Evolutionary conservation across 2,329 filamentous ascomycete genomes (phyloP).

Genomic region (Microsporum canis): DNA sequence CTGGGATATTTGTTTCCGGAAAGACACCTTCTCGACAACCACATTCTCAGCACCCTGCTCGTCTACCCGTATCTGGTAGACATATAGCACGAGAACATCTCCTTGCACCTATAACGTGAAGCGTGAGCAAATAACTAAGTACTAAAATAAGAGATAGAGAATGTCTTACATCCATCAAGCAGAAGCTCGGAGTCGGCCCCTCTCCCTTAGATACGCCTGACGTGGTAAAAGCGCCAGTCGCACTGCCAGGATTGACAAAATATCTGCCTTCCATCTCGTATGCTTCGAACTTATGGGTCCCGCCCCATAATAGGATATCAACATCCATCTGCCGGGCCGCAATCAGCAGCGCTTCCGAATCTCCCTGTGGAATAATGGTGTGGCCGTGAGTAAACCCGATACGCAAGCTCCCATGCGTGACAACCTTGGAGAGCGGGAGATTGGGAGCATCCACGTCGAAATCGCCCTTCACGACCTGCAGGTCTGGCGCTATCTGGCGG

Average conservation of each 20-base stretch:
- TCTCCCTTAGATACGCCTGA: constrained; percentile 53
- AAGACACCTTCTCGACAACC: constrained; percentile 75
- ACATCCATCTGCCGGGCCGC: constrained; percentile 61
- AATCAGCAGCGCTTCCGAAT: constrained; percentile 55
- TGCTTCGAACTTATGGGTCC: constrained; percentile 58
- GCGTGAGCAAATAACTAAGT: neutral
- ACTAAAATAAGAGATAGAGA: neutral
- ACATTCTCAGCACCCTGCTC: constrained; percentile 67
- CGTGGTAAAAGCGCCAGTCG: constrained; percentile 54
- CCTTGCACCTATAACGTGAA: constrained; percentile 63
- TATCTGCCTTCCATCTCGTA: constrained; percentile 63
- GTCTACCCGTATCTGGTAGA: constrained; percentile 75
- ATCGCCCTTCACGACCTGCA: constrained; percentile 60
- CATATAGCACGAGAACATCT: constrained; percentile 88
- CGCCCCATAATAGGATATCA: constrained; percentile 57
- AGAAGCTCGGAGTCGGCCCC: constrained; percentile 81
- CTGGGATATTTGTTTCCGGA: constrained; percentile 50
- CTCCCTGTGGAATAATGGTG: constrained; percentile 55
- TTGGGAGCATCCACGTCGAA: constrained; percentile 58
- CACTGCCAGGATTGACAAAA: constrained; percentile 59
- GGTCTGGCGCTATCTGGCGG: constrained; percentile 58
- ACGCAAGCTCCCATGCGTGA: constrained; percentile 55
- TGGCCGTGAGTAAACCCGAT: constrained; percentile 62
- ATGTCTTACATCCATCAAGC: constrained; percentile 84
- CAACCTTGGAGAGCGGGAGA: constrained; percentile 55